These are phyloP conservation scores for Suillus americanus DNA, from an alignment of 768 basidiomycete genomes.

Conservation along the genomic window DNA sequence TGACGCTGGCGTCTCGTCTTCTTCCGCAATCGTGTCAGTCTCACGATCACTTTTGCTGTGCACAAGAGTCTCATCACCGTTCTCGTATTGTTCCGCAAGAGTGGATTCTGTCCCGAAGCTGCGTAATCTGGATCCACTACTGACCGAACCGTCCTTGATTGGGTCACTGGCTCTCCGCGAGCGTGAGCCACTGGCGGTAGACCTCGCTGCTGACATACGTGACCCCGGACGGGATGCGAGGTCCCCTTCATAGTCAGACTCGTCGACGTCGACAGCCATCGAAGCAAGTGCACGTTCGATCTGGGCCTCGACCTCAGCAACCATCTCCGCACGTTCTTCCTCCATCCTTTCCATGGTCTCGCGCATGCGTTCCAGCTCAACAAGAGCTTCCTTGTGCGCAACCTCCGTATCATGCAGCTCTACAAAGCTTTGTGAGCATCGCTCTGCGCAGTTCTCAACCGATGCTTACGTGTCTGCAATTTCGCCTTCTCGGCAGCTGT, in stretches of 20 bases:
- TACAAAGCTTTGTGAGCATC: conserved; percentile 26
- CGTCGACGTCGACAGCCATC: conserved; percentile 75
- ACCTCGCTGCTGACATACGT: conserved; percentile 60
- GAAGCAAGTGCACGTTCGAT: conserved; percentile 84
- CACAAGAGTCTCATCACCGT: conserved; percentile 38
- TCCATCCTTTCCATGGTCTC: conserved; percentile 87
- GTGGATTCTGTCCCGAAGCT: conserved; percentile 82
- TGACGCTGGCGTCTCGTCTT: conserved; percentile 45
- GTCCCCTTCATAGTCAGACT: conserved; percentile 64
- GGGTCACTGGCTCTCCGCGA: conserved; percentile 66
- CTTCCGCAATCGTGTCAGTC: conserved; percentile 58
- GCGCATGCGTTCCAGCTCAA: conserved; percentile 84
- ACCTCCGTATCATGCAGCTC: conserved; percentile 81
- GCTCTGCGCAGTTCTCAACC: neutral
- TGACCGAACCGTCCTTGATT: conserved; percentile 36
- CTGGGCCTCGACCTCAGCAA: conserved; percentile 91
- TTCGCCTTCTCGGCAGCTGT: conserved; percentile 78
- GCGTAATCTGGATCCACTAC: conserved; percentile 45
- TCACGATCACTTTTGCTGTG: conserved; percentile 40
- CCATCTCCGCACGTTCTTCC: conserved; percentile 82
- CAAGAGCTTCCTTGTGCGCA: conserved; percentile 76
- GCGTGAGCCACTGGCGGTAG: conserved; percentile 42
- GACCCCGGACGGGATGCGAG: conserved; percentile 66
- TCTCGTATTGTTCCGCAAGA: conserved; percentile 65
- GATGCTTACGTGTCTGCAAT: conserved; percentile 70